Evolutionary conservation across 331 rosid genomes (phyloP).

Genomic region (Pyrus hybrid): DNA sequence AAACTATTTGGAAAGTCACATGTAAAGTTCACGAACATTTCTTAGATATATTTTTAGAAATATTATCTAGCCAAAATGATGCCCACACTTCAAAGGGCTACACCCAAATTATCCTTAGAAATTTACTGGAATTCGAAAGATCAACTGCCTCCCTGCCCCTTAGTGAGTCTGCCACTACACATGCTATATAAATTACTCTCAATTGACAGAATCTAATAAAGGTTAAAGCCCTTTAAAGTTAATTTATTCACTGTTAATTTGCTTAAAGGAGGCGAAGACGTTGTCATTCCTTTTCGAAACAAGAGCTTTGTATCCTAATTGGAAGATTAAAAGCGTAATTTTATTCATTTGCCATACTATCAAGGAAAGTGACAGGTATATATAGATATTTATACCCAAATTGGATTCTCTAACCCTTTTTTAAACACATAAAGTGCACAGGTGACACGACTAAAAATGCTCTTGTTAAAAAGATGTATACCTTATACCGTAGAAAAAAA

Average conservation of each 20-base stretch:
- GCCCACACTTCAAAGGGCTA: no score
- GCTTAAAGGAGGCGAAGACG: not conserved
- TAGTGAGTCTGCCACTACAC: no score
- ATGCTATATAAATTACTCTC: not conserved
- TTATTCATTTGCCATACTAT: not conserved
- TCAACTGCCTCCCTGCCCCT: no score
- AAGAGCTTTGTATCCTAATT: constrained; percentile 3
- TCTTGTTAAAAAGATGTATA: not conserved
- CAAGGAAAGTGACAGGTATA: not conserved
- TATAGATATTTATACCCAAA: not conserved
- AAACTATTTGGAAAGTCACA: no score
- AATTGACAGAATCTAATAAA: not conserved
- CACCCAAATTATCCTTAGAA: no score
- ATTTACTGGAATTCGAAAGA: no score
- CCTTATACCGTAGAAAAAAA: not conserved
- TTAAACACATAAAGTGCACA: not conserved
- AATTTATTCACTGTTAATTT: not conserved
- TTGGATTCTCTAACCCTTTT: not conserved
- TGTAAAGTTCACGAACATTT: no score
- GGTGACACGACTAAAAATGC: not conserved
- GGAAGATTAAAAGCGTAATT: not conserved
- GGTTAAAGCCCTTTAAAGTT: constrained; percentile 3
- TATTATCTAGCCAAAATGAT: no score
- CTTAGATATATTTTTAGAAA: no score
- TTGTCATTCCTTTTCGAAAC: constrained; percentile 1